Base-by-base conservation (phyloP, 176 grass and related monocot species). In the Carex myosuroides region DNA sequence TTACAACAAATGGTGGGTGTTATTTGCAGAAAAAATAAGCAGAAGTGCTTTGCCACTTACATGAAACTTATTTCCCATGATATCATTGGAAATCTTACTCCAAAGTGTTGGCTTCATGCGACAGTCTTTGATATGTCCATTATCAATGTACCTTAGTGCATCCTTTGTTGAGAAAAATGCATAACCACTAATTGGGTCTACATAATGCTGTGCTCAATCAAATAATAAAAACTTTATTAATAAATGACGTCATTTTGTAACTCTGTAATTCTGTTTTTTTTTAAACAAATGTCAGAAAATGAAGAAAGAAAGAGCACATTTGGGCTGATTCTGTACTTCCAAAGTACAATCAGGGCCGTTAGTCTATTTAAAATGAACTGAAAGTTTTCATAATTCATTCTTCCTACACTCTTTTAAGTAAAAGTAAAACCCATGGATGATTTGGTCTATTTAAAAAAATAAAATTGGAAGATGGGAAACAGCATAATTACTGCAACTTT, bases 111-210 rank as follows among this genome's bases (percentile, higher is more conserved):
- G 88, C 70, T 17, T 90, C 13, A 55, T 9, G 13, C 42, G 14
- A 80, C 85, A 90, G 68, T 37, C 54, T 63, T 60, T 13, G 54
- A 87, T 64, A 80, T 84, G 41, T 87, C 88, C 85, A 73, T 64
- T 84, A 70, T 70, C 59, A 64, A 90, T 62, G 79, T 84, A 90
- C n/a, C 85, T 81, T 32, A 52, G 68, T 65, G 80, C 88, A 90
- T 90, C 88, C 63, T 90, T 90, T 79, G 68, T 75, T 32, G 88
- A 86, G 30, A 22, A 70, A 78, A 87, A 90, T 83, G 42, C 70
- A 87, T 87, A 87, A 79, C 80, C 72, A 64, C 80, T 87, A 20
- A 30, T 77, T 18, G 84, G 85, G 72, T 90, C 88, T 79, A 87
- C 72, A 82, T 90, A 87, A 71, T 79, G 12, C 85, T 90, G 84